A percentile compares a stretch with the other conserved stretches of the same genome.
These are phyloP conservation scores for Diospyros lotus DNA, from an alignment of 148 eudicot species.

Conservation along the genomic window DNA sequence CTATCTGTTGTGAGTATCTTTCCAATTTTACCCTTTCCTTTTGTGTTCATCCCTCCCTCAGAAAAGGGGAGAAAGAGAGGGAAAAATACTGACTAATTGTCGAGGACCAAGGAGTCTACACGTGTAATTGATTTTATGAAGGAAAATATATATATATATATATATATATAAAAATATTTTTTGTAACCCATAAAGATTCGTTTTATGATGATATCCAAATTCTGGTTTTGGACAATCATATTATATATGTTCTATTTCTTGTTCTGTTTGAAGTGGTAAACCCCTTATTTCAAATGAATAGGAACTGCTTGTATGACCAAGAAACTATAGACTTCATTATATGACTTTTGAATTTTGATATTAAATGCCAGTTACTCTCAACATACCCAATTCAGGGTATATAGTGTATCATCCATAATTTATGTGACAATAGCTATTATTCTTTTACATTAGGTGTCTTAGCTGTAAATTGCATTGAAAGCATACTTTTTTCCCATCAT, in stretches of 20 bases:
- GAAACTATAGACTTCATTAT: too few species aligned
- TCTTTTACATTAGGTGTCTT: background rate
- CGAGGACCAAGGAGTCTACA: too few species aligned
- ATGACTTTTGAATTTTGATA: background rate
- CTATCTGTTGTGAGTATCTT: conserved; percentile 67
- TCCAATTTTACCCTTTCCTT: background rate
- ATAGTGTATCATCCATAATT: background rate
- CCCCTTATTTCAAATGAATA: background rate
- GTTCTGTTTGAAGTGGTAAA: too few species aligned
- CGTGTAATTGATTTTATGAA: too few species aligned
- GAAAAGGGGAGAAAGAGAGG: too few species aligned
- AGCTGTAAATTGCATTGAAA: background rate
- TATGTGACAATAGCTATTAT: background rate
- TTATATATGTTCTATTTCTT: too few species aligned
- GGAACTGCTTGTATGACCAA: background rate
- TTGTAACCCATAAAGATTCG: too few species aligned
- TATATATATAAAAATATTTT: too few species aligned
- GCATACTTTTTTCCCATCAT: background rate
- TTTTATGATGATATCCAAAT: too few species aligned
- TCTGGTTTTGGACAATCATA: too few species aligned
- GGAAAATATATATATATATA: too few species aligned
- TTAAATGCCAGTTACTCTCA: background rate
- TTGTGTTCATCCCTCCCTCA: background rate
- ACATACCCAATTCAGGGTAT: background rate
- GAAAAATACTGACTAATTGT: too few species aligned